Conservation (phyloP, 2,329 filamentous ascomycete species). For the Ceratocystis eucalypticola region DNA sequence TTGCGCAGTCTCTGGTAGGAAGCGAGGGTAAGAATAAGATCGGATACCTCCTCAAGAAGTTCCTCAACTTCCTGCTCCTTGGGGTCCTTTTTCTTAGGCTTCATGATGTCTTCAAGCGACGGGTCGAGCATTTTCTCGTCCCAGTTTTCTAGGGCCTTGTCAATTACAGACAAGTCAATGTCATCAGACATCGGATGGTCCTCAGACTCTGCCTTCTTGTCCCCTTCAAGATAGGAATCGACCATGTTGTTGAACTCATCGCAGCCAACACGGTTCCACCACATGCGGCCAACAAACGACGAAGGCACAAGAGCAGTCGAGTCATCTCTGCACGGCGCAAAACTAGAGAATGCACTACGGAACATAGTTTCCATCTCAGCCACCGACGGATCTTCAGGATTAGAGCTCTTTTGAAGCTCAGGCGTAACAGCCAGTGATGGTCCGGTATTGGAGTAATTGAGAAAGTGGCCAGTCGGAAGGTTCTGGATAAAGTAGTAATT, state of each 20-base stretch:
- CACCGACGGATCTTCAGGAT: slow-evolving; percentile 51
- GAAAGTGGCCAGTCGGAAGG: slow-evolving; percentile 54
- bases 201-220: slow-evolving; percentile 27
- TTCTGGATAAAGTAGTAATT: slow-evolving; percentile 54
- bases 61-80: slow-evolving; percentile 57
- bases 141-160: slow-evolving; percentile 44
- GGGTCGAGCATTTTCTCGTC: slow-evolving; percentile 46
- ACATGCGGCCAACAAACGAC: slow-evolving; percentile 52
- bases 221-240: slow-evolving; percentile 34
- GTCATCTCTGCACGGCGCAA: slow-evolving; percentile 64
- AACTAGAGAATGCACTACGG: slow-evolving; percentile 64
- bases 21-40: slow-evolving; percentile 60
- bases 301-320: slow-evolving; percentile 56
- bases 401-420: slow-evolving; percentile 41
- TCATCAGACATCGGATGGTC: slow-evolving; percentile 29
- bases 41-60: slow-evolving; percentile 57
- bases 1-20: slow-evolving; percentile 72
- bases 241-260: slow-evolving; percentile 52
- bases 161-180: slow-evolving; percentile 39
- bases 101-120: slow-evolving; percentile 39
- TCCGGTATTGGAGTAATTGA: slow-evolving; percentile 48
- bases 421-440: slow-evolving; percentile 33
- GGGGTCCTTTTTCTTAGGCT: slow-evolving; percentile 38
- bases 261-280: slow-evolving; percentile 62
- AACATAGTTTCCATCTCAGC: slow-evolving; percentile 61